These are phyloP conservation scores for Chiua virens DNA, from an alignment of 768 basidiomycete genomes.

Conservation along the genomic window DNA sequence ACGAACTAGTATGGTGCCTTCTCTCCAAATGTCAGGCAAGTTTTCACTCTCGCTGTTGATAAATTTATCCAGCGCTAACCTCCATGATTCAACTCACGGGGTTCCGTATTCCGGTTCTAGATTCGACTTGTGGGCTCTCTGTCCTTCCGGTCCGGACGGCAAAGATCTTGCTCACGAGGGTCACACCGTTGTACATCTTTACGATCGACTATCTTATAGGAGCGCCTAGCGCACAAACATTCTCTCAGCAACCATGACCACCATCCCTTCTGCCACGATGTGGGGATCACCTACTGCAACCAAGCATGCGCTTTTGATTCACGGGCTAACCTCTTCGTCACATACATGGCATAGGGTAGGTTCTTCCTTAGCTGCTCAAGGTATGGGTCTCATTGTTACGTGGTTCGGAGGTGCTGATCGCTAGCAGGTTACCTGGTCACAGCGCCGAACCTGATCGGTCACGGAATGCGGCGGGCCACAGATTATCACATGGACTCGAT, in stretches of 20 bases:
- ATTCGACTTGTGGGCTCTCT: no score
- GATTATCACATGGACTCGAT: slow-evolving; percentile 10
- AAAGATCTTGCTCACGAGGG: background rate
- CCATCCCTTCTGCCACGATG: slow-evolving; percentile 9
- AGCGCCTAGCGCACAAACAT: background rate
- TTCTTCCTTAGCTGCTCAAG: slow-evolving; percentile 15
- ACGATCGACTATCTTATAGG: background rate
- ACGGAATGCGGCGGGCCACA: slow-evolving; percentile 6
- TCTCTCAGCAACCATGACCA: slow-evolving; percentile 5
- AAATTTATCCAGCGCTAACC: no score
- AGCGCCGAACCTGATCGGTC: slow-evolving; percentile 19
- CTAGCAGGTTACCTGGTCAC: slow-evolving; percentile 18
- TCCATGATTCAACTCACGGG: no score
- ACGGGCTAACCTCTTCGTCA: slow-evolving; percentile 15
- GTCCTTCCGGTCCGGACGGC: no score
- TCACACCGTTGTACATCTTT: background rate
- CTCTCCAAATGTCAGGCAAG: no score
- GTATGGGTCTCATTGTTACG: background rate
- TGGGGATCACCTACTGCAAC: slow-evolving; percentile 17
- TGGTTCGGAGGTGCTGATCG: background rate
- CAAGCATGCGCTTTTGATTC: slow-evolving; percentile 14
- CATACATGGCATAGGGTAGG: slow-evolving; percentile 18
- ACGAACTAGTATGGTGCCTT: no score
- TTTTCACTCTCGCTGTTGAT: no score
- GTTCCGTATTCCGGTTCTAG: no score